Evolutionary conservation across 129 eudicot species (phyloP).

Genomic region (Artemisia argyi): DNA sequence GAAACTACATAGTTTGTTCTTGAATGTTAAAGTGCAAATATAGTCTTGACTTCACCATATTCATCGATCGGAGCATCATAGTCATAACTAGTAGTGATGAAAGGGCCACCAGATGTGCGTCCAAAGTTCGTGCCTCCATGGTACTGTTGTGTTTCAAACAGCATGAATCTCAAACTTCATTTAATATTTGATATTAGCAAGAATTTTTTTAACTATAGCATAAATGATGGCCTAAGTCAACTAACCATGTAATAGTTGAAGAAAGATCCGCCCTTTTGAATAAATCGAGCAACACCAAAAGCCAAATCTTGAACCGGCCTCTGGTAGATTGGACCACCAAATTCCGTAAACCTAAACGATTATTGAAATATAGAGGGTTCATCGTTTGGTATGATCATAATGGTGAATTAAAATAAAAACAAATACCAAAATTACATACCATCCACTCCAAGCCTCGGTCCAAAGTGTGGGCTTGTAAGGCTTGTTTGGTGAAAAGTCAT

Average conservation of each 20-base stretch:
- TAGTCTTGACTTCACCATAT: constrained; percentile 56
- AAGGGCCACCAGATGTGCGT: constrained; percentile 96
- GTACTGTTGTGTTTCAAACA: constrained; percentile 50
- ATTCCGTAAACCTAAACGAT: constrained; percentile 77
- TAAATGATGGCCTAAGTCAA: constrained; percentile 13
- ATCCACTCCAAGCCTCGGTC: constrained; percentile 99
- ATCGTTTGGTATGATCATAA: neutral
- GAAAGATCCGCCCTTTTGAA: constrained; percentile 88
- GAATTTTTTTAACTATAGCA: neutral
- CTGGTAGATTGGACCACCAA: constrained; percentile 68
- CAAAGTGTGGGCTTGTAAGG: constrained; percentile 88
- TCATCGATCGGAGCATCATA: constrained; percentile 99
- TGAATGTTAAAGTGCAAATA: neutral
- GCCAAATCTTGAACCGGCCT: constrained; percentile 96
- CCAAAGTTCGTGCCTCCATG: constrained; percentile 99
- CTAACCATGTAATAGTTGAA: constrained; percentile 90
- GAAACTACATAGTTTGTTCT: constrained; percentile 6
- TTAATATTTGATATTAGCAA: neutral
- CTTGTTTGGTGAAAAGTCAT: constrained; percentile 72
- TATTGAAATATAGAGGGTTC: neutral
- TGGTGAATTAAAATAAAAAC: neutral
- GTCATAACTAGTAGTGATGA: constrained; percentile 94
- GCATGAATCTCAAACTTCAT: constrained; percentile 12
- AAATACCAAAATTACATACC: constrained; percentile 46
- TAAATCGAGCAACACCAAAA: constrained; percentile 79